Conservation (phyloP, 2,329 filamentous ascomycete genomes). For the Trichoderma breve region DNA sequence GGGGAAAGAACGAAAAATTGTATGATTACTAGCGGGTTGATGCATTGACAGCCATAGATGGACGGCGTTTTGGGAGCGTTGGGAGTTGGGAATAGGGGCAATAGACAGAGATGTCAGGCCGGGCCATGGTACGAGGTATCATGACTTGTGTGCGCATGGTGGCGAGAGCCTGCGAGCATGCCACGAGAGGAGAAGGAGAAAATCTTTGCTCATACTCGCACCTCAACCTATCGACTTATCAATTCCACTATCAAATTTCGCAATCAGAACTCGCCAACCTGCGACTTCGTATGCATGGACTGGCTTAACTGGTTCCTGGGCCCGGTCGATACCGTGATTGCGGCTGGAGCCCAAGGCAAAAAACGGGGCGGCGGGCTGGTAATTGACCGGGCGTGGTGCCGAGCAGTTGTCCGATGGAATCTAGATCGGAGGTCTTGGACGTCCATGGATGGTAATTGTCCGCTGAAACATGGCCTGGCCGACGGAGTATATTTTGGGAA, state of each 20-base stretch:
- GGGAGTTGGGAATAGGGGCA: conserved; percentile 9
- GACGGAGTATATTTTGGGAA: neutral
- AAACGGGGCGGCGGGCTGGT: neutral
- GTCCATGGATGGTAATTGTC: neutral
- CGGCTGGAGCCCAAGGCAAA: neutral
- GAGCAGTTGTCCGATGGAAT: conserved; percentile 1
- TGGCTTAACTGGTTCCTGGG: neutral
- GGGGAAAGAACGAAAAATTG: neutral
- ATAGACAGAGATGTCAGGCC: neutral
- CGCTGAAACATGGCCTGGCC: neutral
- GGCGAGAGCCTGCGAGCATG: conserved; percentile 8
- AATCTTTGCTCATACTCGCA: conserved; percentile 5
- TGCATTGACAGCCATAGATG: neutral
- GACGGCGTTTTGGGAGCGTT: neutral
- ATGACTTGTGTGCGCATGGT: neutral
- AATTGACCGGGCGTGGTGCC: conserved; percentile 12
- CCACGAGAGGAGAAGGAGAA: neutral
- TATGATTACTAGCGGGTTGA: conserved; percentile 7
- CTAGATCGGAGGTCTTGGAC: neutral
- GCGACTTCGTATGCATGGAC: neutral
- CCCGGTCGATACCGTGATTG: neutral
- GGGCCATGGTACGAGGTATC: conserved; percentile 3
- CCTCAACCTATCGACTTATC: conserved; percentile 6
- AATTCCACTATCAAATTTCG: neutral
- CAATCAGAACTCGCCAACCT: neutral